These are phyloP conservation scores for Leishmania tropica DNA, from an alignment of 208 protist genomes.

Conservation along the genomic window DNA sequence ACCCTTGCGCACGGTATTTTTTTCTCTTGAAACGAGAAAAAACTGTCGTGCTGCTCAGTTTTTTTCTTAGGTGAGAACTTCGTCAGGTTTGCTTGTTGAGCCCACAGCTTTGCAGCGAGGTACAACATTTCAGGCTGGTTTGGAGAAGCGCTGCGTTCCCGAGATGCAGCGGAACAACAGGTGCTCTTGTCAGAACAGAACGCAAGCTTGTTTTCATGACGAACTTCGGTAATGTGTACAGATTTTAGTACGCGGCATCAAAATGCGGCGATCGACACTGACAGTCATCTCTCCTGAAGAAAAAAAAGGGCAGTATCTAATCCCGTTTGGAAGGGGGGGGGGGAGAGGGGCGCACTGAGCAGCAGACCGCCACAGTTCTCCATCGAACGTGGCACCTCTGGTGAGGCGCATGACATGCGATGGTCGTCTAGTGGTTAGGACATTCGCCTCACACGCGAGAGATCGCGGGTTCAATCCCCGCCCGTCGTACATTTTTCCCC, in stretches of 20 bases:
- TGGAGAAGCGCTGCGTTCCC: not conserved
- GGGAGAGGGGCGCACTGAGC: not conserved
- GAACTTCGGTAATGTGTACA: not conserved
- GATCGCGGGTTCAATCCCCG: constrained; percentile 94
- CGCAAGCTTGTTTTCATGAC: not conserved
- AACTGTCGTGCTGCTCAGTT: not conserved
- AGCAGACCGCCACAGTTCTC: not conserved
- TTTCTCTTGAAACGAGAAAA: not conserved
- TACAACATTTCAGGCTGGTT: not conserved
- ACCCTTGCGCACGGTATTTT: not conserved
- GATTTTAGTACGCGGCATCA: not conserved
- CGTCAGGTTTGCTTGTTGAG: no score
- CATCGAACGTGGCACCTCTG: no score
- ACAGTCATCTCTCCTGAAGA: not conserved
- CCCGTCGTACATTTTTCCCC: constrained; percentile 70
- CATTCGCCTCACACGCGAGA: constrained; percentile 95
- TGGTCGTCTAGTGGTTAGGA: constrained; percentile 96
- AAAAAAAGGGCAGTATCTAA: not conserved
- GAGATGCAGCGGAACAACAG: not conserved
- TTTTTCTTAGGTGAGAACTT: not conserved
- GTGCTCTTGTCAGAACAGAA: not conserved
- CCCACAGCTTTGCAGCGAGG: not conserved
- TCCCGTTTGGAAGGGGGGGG: not conserved
- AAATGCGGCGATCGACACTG: not conserved
- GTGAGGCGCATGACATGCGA: no score